Evolutionary conservation across 805 yeast species (phyloP).

Genomic region (Saccharomyces mikatae): DNA sequence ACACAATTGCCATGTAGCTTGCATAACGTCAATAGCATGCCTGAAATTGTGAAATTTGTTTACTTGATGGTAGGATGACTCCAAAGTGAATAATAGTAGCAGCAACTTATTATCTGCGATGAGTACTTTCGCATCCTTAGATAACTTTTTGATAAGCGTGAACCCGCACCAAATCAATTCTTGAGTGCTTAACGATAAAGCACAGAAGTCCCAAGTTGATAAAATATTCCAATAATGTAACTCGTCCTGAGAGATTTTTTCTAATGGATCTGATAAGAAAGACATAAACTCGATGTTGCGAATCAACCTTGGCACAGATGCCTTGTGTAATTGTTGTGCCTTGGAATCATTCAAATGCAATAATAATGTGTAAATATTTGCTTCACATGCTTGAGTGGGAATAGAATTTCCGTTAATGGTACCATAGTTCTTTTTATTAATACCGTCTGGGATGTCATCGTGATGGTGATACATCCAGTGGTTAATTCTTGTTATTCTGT

Average conservation of each 20-base stretch:
- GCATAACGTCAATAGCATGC: slow-evolving; percentile 93
- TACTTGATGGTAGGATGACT: slow-evolving; percentile 74
- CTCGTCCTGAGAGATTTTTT: slow-evolving; percentile 6
- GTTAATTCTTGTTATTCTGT: slow-evolving; percentile 21
- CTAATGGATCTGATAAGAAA: slow-evolving; percentile 2
- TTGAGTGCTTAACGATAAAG: slow-evolving; percentile 17
- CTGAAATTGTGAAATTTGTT: slow-evolving; percentile 93
- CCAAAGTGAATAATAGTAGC: slow-evolving; percentile 53
- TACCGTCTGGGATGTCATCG: slow-evolving; percentile 3
- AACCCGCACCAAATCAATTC: slow-evolving; percentile 26
- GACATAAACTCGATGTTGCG: slow-evolving; percentile 15
- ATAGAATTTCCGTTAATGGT: not conserved
- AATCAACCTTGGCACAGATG: slow-evolving; percentile 14
- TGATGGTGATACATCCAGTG: slow-evolving; percentile 27
- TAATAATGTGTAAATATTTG: slow-evolving; percentile 25
- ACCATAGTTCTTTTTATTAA: not conserved
- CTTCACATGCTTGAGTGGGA: slow-evolving; percentile 5
- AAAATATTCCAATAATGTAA: slow-evolving; percentile 13
- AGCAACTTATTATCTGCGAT: slow-evolving; percentile 41
- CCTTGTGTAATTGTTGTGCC: not conserved
- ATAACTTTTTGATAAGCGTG: slow-evolving; percentile 16
- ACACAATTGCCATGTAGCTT: slow-evolving; percentile 67
- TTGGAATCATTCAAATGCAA: slow-evolving; percentile 13
- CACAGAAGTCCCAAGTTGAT: slow-evolving; percentile 26
- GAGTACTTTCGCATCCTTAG: slow-evolving; percentile 9